Conservation (phyloP, 208 protist species). For the Tritrichomonas foetus region DNA sequence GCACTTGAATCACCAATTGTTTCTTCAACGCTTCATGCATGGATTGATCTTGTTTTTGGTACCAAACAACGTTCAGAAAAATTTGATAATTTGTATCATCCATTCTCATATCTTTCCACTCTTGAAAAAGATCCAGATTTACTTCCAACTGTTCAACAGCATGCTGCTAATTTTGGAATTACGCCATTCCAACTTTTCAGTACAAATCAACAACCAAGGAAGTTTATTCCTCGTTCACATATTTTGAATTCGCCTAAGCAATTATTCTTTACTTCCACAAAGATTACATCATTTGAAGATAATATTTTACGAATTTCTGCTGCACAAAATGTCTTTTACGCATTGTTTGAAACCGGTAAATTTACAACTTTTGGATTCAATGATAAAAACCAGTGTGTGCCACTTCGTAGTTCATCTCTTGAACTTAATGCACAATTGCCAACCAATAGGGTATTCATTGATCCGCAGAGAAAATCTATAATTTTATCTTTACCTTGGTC, state of each 20-base stretch:
- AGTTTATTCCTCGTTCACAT: neutral
- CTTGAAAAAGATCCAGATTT: neutral
- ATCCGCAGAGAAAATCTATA: neutral
- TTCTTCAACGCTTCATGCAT: conserved; percentile 74
- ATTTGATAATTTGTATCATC: neutral
- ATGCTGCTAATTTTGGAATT: neutral
- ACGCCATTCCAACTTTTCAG: neutral
- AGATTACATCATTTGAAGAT: neutral
- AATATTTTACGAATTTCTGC: neutral
- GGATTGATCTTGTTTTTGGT: conserved; percentile 96
- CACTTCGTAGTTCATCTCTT: neutral
- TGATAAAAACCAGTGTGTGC: neutral
- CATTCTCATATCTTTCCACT: neutral
- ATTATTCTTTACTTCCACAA: neutral
- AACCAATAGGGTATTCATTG: neutral
- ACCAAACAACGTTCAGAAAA: neutral
- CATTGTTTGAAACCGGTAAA: neutral
- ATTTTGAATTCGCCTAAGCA: neutral
- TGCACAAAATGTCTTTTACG: neutral
- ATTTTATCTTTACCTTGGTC: neutral
- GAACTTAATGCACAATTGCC: neutral
- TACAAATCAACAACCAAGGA: neutral
- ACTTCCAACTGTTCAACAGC: neutral
- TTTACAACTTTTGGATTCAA: neutral
- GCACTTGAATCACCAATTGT: conserved; percentile 65